Evolutionary conservation across 495 filamentous ascomycete genomes (phyloP).

Genomic region (Penicillium canescens): DNA sequence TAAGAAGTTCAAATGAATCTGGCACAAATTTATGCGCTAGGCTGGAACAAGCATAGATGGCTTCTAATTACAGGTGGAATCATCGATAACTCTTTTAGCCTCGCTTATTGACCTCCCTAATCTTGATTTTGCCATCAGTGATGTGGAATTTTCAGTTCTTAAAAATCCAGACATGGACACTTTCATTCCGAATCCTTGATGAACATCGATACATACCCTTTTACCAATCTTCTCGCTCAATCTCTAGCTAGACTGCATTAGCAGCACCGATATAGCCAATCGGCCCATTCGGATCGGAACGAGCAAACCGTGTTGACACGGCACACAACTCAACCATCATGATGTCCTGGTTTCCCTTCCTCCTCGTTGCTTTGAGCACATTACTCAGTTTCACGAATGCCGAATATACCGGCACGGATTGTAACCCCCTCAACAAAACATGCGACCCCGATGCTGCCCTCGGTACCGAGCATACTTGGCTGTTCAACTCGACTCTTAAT

Average conservation of each 20-base stretch:
- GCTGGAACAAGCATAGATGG: conserved; percentile 2
- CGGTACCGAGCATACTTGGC: conserved; percentile 68
- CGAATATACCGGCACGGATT: conserved; percentile 37
- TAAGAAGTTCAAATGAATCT: background rate
- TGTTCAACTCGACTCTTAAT: conserved; percentile 75
- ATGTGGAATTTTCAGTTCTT: background rate
- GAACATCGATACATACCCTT: background rate
- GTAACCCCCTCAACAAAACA: conserved; percentile 62
- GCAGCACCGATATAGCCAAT: background rate
- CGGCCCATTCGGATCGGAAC: background rate
- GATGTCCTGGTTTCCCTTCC: background rate
- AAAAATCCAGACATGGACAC: background rate
- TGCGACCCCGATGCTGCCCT: conserved; percentile 77
- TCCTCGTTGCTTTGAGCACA: background rate
- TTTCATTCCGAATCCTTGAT: background rate
- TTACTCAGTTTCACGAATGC: background rate
- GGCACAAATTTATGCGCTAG: background rate
- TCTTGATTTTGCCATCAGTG: background rate
- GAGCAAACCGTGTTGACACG: background rate
- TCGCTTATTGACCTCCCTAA: conserved; percentile 8
- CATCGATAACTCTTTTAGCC: background rate
- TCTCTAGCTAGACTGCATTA: background rate
- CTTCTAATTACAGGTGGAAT: conserved; percentile 2
- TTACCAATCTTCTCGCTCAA: background rate
- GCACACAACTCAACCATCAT: background rate